Base-by-base conservation (phyloP, 768 basidiomycete genomes). In the Phanerodontia chrysosporium region DNA sequence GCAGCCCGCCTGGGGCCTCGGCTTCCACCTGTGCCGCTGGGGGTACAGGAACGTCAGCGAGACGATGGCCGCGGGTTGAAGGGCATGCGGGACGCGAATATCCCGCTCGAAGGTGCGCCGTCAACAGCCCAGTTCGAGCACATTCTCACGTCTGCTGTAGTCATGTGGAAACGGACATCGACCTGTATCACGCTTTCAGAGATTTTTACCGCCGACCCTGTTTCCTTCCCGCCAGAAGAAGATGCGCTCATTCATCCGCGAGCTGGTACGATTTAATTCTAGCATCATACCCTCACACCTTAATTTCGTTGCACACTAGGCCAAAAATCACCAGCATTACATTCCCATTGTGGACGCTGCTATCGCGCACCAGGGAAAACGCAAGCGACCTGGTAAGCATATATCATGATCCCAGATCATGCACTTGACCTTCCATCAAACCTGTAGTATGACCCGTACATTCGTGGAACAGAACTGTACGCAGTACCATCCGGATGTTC, bases 101-200 rank as follows among this genome's bases (percentile, higher is more conserved):
- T 93, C 59, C 91, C 90, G n/a, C 77, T 92, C 5, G 90, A 93
- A 81, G 82, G 84, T 84, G 27, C 48, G 63, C 32, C 13, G 10
- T 9, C 16, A 18, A 42, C 10, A 18, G 18, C n/a, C n/a, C n/a
- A n/a, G 10, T 42, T 13, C 16, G 24, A 10, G 5, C 46, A 18
- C 14, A 7, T 16, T 8, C 29, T 32, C 44, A 22, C 54, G 56
- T 55, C 51, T 36, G 21, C 42, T 85, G 18, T 42, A 42, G 86
- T 83, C 45, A 87, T 87, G 79, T 90, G 88, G 88, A 89, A 86
- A n/a, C n/a, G 65, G 88, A 89, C 63, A 87, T 90, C 60, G 87
- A 90, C 70, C 61, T 89, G 54, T 89, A 87, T 63, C 83, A 87
- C 63, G 81, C 85, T 27, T 75, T 79, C 35, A 78, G 88, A 16